Evolutionary conservation across 23 red algal species (phyloP), one percentile per base, ranked within the genome.

Genomic region (Gracilaria gracilis): DNA sequence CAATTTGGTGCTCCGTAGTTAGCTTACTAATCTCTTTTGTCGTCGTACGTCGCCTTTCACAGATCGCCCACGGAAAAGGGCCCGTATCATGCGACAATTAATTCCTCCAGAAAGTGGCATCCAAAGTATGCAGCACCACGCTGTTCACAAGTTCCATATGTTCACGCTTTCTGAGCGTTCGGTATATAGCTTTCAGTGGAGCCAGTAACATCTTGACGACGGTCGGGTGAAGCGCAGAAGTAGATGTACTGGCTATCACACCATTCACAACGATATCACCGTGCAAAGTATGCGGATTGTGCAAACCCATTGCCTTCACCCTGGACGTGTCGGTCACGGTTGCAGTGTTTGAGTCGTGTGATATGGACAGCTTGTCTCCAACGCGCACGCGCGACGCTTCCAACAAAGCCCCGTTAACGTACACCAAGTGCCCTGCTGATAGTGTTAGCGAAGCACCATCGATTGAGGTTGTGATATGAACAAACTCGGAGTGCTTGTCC

Each of bases 221-320:
- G 11, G 21, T 27, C 17, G 83, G 83, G 39, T 87, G 71, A 20
- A 94, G 53, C 1, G 92, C 75, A 57, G 92, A 79, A 23, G 92
- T 94, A 27, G 39, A 88, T 13, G 92, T 88, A 66, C 53, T 81
- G 7, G 82, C 74, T 40, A 81, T 37, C 35, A 94, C 73, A 46
- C 92, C 92, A 59, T 57, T 61, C n/a, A 95, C 93, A 35, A 95
- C 80, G 59, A 97, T 88, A 73, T 90, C 87, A 21, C 95, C 95
- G 32, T 90, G 79, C 32, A 90, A 25, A 29, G 90, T 97, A 36
- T 97, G 95, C 19, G 95, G 90, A 74, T 97, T 93, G 85, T 90
- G 81, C 72, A 93, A 39, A 15, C 95, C 89, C 49, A 17, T 70
- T 20, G 61, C 64, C 37, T 36, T 17, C 4, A 84, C 24, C n/a